These are phyloP conservation scores for Phytophthora foliorum DNA, from an alignment of 352 stramenopile species.

Conservation along the genomic window DNA sequence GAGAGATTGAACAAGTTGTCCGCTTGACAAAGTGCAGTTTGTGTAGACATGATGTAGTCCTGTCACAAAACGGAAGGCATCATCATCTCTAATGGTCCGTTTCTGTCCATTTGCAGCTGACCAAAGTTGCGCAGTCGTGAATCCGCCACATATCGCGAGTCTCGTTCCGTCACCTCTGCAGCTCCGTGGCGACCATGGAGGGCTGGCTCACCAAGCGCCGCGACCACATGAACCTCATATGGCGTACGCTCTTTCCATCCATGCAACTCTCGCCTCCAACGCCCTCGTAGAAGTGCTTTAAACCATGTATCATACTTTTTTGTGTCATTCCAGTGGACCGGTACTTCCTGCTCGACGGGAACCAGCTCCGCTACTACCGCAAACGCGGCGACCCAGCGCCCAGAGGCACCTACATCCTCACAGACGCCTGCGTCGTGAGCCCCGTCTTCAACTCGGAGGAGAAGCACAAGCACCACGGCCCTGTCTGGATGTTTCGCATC, in stretches of 20 bases:
- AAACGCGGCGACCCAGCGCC: constrained; percentile 86
- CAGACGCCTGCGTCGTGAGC: constrained; percentile 80
- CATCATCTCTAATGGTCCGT: constrained; percentile 7
- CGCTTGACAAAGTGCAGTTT: constrained; percentile 16
- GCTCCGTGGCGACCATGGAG: constrained; percentile 61
- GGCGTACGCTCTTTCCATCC: constrained; percentile 58
- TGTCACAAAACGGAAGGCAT: constrained; percentile 14
- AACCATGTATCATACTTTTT: constrained; percentile 29
- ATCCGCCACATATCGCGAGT: constrained; percentile 17
- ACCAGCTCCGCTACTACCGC: constrained; percentile 89
- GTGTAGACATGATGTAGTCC: constrained; percentile 15
- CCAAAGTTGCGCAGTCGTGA: constrained; percentile 36
- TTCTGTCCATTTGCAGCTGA: constrained; percentile 27
- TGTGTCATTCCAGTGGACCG: constrained; percentile 67
- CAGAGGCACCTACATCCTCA: constrained; percentile 88
- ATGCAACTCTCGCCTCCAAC: constrained; percentile 1
- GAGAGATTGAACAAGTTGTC: constrained; percentile 21
- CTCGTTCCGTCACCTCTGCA: not conserved
- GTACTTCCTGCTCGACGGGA: constrained; percentile 90
- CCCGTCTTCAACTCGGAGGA: constrained; percentile 90
- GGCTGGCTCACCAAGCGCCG: constrained; percentile 91
- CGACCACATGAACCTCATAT: constrained; percentile 94
- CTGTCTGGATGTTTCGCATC: constrained; percentile 92
- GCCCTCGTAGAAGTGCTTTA: constrained; percentile 9
- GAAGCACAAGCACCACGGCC: constrained; percentile 89